A percentile compares a stretch with the other conserved stretches of the same genome.
These are phyloP conservation scores for Senna tora DNA, from an alignment of 306 rosid genomes.

Conservation along the genomic window DNA sequence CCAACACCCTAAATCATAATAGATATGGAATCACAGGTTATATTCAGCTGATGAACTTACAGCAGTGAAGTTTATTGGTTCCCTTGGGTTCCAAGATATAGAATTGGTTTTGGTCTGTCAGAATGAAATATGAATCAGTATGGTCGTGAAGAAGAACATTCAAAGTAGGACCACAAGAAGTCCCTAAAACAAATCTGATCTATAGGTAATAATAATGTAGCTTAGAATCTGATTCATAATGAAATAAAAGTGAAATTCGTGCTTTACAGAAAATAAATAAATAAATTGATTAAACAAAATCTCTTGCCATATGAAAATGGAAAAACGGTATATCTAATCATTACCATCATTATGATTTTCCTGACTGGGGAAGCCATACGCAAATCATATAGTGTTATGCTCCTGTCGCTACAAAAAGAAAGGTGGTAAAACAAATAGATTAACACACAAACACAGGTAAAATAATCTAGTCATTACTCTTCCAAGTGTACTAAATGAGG, in stretches of 20 bases:
- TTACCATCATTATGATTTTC: slow-evolving; percentile 81
- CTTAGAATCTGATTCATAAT: slow-evolving; percentile 7
- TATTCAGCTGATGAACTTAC: slow-evolving; percentile 58
- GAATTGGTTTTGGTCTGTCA: slow-evolving; percentile 88
- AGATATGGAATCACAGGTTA: slow-evolving; percentile 8
- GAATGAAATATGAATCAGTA: slow-evolving; percentile 45
- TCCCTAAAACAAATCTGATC: neutral
- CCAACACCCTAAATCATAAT: neutral
- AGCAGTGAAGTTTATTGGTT: slow-evolving; percentile 90
- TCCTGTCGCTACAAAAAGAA: slow-evolving; percentile 70
- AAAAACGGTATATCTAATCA: slow-evolving; percentile 14
- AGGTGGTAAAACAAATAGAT: slow-evolving; percentile 10
- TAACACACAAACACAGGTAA: neutral
- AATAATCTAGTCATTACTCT: neutral
- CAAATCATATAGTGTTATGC: slow-evolving; percentile 82
- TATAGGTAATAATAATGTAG: neutral
- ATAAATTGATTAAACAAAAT: neutral
- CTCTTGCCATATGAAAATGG: neutral
- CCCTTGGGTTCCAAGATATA: slow-evolving; percentile 95
- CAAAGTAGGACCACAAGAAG: slow-evolving; percentile 8
- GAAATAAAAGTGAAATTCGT: neutral
- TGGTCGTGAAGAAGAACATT: slow-evolving; percentile 24
- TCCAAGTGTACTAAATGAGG: neutral
- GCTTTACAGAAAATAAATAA: neutral
- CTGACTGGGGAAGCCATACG: slow-evolving; percentile 72